Conservation (phyloP, 768 basidiomycete species). For the Coprinellus aureogranulatus region DNA sequence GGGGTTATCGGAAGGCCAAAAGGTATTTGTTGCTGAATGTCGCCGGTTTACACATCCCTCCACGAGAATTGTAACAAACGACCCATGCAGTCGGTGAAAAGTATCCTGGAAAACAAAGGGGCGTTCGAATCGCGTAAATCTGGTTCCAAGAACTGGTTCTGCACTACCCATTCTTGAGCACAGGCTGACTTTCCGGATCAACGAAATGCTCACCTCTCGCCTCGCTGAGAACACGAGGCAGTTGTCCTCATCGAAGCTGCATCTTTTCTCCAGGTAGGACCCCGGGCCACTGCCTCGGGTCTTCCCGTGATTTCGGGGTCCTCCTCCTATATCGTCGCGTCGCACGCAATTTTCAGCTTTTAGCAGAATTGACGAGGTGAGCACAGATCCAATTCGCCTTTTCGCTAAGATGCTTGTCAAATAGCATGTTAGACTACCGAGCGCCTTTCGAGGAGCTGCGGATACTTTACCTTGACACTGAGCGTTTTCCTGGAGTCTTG, state of each 20-base stretch:
- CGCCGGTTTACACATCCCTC: neutral
- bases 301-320: constrained; percentile 14
- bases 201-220: constrained; percentile 4
- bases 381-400: constrained; percentile 9
- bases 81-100: constrained; percentile 6
- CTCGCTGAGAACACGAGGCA: constrained; percentile 12
- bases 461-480: constrained; percentile 35
- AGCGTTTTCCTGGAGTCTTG: neutral
- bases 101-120: constrained; percentile 5
- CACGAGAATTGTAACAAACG: neutral
- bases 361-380: constrained; percentile 15
- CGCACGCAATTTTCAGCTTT: constrained; percentile 9
- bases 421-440: constrained; percentile 55
- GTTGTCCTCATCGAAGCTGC: neutral
- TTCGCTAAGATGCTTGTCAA: constrained; percentile 39
- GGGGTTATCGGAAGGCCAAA: constrained; percentile 29
- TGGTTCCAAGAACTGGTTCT: constrained; percentile 8
- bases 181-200: constrained; percentile 12
- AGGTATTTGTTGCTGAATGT: neutral
- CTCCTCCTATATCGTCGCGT: neutral
- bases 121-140: constrained; percentile 19
- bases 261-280: constrained; percentile 2
- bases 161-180: constrained; percentile 12
- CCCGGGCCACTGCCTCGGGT: constrained; percentile 12
- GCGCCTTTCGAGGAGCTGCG: constrained; percentile 37